Conservation (phyloP, 257 asterid genomes). For the Hygrophila difformis region DNA sequence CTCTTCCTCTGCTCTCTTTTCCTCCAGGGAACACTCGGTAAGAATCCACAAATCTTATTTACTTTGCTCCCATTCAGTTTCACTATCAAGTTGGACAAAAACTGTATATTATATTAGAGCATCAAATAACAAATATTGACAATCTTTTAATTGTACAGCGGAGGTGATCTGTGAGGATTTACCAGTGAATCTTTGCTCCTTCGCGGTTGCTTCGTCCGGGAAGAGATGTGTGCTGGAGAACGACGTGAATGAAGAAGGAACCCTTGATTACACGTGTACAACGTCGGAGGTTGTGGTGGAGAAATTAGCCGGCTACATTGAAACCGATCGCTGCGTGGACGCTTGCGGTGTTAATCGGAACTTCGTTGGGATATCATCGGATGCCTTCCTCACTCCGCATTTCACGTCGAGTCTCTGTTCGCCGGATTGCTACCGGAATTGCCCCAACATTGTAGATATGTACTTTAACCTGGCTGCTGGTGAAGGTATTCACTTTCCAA, state of each 20-base stretch:
- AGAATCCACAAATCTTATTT: background rate
- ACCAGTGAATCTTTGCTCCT: constrained; percentile 41
- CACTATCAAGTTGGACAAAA: too few species aligned
- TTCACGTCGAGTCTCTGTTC: constrained; percentile 63
- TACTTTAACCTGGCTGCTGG: constrained; percentile 72
- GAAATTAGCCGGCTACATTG: constrained; percentile 42
- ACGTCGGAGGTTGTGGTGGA: constrained; percentile 55
- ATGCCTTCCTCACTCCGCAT: constrained; percentile 40
- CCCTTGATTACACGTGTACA: constrained; percentile 38
- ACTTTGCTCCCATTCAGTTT: background rate
- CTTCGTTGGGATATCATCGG: constrained; percentile 71
- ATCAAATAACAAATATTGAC: too few species aligned
- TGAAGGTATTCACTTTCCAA: constrained; percentile 38
- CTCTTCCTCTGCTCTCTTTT: constrained; percentile 29
- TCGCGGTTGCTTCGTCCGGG: constrained; percentile 52
- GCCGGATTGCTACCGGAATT: constrained; percentile 41
- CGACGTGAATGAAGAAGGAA: constrained; percentile 20
- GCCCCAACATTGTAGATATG: constrained; percentile 70
- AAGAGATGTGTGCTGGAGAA: constrained; percentile 69
- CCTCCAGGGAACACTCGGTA: constrained; percentile 41
- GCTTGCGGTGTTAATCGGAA: constrained; percentile 60
- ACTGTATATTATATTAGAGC: too few species aligned
- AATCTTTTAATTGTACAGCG: constrained; percentile 21
- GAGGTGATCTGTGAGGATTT: constrained; percentile 58
- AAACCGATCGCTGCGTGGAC: constrained; percentile 49